Conservation (phyloP, 2,329 filamentous ascomycete genomes). For the Scytalidium lignicola region DNA sequence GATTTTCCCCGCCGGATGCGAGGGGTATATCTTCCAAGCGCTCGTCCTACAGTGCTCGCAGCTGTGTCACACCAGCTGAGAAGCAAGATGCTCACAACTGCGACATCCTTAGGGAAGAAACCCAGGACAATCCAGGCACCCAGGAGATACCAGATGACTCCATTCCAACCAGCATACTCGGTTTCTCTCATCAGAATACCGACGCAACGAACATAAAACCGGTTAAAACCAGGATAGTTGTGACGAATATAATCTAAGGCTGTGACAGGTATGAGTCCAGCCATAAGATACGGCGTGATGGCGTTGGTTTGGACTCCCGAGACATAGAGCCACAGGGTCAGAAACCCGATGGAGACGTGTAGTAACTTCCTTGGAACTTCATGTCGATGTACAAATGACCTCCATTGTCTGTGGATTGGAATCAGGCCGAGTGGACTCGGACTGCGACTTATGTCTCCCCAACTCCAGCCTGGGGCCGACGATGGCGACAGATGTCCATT, state of each 20-base stretch:
- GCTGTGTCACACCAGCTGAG: constrained; percentile 98
- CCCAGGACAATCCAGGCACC: constrained; percentile 82
- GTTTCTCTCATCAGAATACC: constrained; percentile 96
- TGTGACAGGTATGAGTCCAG: constrained; percentile 76
- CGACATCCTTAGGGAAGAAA: constrained; percentile 90
- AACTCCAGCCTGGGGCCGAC: constrained; percentile 64
- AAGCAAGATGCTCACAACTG: constrained; percentile 80
- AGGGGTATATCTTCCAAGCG: constrained; percentile 86
- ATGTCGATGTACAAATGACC: constrained; percentile 89
- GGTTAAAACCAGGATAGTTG: constrained; percentile 74
- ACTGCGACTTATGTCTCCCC: constrained; percentile 84
- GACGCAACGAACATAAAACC: constrained; percentile 75
- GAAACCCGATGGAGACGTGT: constrained; percentile 94
- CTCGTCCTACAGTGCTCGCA: constrained; percentile 85
- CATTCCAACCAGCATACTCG: constrained; percentile 91
- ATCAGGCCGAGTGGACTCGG: constrained; percentile 92
- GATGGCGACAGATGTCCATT: constrained; percentile 69
- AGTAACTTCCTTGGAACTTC: constrained; percentile 91
- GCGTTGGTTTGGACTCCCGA: constrained; percentile 69
- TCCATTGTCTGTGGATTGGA: constrained; percentile 89
- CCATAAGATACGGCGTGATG: constrained; percentile 81
- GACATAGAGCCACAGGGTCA: constrained; percentile 81
- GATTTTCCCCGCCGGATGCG: constrained; percentile 84
- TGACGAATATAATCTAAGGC: constrained; percentile 79
- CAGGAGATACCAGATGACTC: constrained; percentile 93